phyloP scores from a whole-genome alignment of 2,329 filamentous ascomycete species.

The Aspergillus aculeatus region DNA sequence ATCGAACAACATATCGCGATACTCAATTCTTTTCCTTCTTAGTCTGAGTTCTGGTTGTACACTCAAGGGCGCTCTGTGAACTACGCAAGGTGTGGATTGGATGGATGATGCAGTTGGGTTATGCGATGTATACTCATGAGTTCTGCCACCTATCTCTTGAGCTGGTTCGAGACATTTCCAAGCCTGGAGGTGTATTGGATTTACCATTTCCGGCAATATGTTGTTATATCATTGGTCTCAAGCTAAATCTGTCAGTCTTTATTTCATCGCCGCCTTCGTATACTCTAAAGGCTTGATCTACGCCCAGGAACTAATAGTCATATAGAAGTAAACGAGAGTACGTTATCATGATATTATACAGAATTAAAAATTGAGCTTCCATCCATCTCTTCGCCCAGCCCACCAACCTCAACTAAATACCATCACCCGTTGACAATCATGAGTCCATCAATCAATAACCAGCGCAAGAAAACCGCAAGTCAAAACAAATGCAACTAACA shows the following conservation, averaged over 20 bases:
- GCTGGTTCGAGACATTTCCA: too few relatives aligned
- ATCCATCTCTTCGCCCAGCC: neutral
- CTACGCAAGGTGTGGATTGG: too few relatives aligned
- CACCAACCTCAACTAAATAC: neutral
- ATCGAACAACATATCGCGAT: neutral
- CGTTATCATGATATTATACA: neutral
- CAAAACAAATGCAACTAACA: neutral
- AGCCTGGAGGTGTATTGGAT: too few relatives aligned
- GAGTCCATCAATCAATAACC: neutral
- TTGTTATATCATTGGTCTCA: too few relatives aligned
- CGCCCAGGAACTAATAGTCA: neutral
- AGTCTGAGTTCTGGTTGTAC: neutral
- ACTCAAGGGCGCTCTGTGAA: too few relatives aligned
- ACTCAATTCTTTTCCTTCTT: neutral
- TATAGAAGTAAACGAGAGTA: neutral
- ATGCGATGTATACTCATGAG: too few relatives aligned
- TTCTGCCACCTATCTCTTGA: too few relatives aligned
- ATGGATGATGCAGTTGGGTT: too few relatives aligned
- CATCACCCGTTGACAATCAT: neutral
- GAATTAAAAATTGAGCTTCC: neutral
- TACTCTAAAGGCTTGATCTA: too few relatives aligned
- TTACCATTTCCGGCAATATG: too few relatives aligned
- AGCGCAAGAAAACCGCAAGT: neutral
- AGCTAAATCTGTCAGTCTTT: too few relatives aligned
- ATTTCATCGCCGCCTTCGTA: too few relatives aligned